Evolutionary conservation across 345 rosid genomes (phyloP).

Genomic region (Bruguiera sexangula): DNA sequence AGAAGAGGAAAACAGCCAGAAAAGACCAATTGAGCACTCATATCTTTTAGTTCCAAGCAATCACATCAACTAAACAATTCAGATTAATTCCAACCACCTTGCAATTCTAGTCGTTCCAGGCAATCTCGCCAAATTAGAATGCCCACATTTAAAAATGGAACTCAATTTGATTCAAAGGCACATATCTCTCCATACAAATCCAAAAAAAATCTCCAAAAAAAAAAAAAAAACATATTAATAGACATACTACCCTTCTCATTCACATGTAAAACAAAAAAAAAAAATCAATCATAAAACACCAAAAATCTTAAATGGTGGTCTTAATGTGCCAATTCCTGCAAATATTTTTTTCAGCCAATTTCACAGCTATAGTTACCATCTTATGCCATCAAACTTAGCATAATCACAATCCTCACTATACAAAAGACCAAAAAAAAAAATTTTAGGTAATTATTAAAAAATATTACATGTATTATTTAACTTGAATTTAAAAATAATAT

Average conservation of each 20-base stretch:
- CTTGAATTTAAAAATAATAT: too few relatives aligned
- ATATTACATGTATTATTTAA: too few relatives aligned
- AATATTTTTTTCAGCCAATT: too few relatives aligned
- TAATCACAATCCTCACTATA: slow-evolving; percentile 12
- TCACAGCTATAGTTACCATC: neutral
- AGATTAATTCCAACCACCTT: slow-evolving; percentile 5
- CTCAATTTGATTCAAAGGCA: neutral
- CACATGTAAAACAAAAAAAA: slow-evolving; percentile 7
- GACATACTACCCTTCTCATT: neutral
- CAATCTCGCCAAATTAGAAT: neutral
- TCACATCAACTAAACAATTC: slow-evolving; percentile 9
- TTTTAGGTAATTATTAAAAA: too few relatives aligned
- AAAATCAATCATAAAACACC: neutral
- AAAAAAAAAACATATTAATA: neutral
- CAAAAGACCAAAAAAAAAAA: neutral
- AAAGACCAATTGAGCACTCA: neutral
- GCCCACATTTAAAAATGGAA: neutral
- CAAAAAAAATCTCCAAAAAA: neutral
- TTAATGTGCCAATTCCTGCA: neutral
- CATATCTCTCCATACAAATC: neutral
- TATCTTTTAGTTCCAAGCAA: slow-evolving; percentile 5
- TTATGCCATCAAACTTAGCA: neutral
- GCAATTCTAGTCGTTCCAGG: neutral
- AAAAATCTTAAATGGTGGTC: neutral
- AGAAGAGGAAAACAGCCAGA: neutral